phyloP scores from a whole-genome alignment of 176 grass and related monocot genomes.

The Thalia dealbata region DNA sequence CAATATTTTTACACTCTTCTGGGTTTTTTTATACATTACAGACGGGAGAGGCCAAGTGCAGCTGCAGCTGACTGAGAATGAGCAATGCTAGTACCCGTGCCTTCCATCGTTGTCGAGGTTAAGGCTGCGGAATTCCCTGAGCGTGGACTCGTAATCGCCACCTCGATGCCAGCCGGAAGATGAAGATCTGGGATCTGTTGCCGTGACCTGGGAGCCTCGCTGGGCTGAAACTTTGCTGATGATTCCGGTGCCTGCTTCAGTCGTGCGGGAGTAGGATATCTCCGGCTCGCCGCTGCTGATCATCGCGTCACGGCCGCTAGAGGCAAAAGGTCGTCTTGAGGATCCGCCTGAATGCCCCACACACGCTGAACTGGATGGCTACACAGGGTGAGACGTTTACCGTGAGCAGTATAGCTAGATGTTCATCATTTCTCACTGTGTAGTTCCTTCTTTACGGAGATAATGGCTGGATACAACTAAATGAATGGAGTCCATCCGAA shows the following conservation, averaged over 20 bases:
- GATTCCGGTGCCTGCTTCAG: slow-evolving; percentile 38
- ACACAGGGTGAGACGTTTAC: background rate
- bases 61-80: background rate
- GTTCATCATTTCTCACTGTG: too few species aligned
- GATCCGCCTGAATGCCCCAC: slow-evolving; percentile 62
- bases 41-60: background rate
- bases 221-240: slow-evolving; percentile 33
- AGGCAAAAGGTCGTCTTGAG: slow-evolving; percentile 62
- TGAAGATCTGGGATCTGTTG: slow-evolving; percentile 29
- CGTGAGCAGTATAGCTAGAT: slow-evolving; percentile 7
- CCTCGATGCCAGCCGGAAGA: slow-evolving; percentile 44
- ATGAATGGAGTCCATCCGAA: too few species aligned
- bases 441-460: too few species aligned
- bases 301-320: slow-evolving; percentile 32
- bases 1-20: background rate
- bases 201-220: slow-evolving; percentile 28
- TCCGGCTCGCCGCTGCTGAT: slow-evolving; percentile 19
- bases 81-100: background rate
- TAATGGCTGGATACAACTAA: too few species aligned
- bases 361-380: slow-evolving; percentile 68
- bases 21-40: background rate
- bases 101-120: slow-evolving; percentile 31
- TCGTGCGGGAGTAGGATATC: slow-evolving; percentile 15
- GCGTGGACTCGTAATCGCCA: slow-evolving; percentile 60
- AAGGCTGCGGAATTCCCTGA: slow-evolving; percentile 58